A percentile compares a stretch with the other conserved stretches of the same genome.
phyloP scores from a whole-genome alignment of 139 green algal species.

The Chlorella sp. region DNA sequence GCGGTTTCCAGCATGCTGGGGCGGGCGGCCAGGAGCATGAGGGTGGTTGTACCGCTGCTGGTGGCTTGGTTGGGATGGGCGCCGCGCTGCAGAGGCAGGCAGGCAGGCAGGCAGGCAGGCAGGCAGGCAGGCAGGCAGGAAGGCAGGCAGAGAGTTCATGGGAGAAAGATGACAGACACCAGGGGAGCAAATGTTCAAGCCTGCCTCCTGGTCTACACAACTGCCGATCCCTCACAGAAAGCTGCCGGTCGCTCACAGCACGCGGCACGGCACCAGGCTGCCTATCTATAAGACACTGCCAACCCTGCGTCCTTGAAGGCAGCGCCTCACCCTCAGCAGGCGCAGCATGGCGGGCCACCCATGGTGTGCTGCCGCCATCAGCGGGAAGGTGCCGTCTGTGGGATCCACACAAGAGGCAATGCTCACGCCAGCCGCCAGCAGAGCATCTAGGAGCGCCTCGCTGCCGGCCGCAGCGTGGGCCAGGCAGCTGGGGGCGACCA shows the following conservation, averaged over 20 bases:
- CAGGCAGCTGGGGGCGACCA: neutral
- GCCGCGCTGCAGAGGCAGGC: neutral
- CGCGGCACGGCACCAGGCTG: no score
- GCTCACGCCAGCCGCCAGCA: conserved; percentile 3
- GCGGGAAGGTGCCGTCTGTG: conserved; percentile 16
- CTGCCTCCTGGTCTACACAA: no score
- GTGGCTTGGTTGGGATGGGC: conserved; percentile 23
- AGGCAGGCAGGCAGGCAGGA: no score
- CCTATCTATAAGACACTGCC: no score
- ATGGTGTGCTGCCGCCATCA: neutral
- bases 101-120: no score
- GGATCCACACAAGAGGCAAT: neutral
- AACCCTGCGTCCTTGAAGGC: no score
- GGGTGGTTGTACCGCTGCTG: neutral
- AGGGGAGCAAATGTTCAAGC: no score
- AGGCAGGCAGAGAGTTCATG: no score
- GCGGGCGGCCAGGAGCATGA: conserved; percentile 13
- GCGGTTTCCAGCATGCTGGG: conserved; percentile 7
- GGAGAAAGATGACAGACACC: no score
- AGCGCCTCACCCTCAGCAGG: conserved; percentile 8
- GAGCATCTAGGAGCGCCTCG: conserved; percentile 3
- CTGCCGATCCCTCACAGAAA: no score
- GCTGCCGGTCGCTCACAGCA: no score
- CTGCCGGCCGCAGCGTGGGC: conserved; percentile 17
- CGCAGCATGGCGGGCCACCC: conserved; percentile 18